Percentiles rank a stretch among this genome's conserved stretches.
Evolutionary conservation across 2,329 filamentous ascomycete species (phyloP).

Genomic region (Coniochaeta pulveracea): DNA sequence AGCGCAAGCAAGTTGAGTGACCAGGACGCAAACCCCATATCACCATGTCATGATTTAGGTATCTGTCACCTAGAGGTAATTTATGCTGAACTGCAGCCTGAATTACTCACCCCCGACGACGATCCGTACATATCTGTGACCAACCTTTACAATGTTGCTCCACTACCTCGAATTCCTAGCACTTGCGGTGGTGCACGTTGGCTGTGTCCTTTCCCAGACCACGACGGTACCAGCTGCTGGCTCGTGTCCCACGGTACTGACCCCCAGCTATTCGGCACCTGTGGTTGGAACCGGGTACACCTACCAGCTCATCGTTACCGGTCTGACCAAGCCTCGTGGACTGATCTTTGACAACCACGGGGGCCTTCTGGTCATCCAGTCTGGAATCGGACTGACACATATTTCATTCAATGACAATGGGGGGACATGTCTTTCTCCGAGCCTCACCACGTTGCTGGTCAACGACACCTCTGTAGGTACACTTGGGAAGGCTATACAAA

Average conservation of each 20-base stretch:
- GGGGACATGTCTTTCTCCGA: slow-evolving; percentile 27
- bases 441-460: slow-evolving; percentile 23
- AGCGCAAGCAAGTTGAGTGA: too few species aligned
- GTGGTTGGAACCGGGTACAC: slow-evolving; percentile 20
- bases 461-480: slow-evolving; percentile 21
- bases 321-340: slow-evolving; percentile 26
- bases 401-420: slow-evolving; percentile 28
- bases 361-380: slow-evolving; percentile 32
- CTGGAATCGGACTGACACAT: slow-evolving; percentile 27
- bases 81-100: too few species aligned
- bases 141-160: too few species aligned
- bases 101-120: too few species aligned
- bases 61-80: too few species aligned
- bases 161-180: too few species aligned
- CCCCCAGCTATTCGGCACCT: slow-evolving; percentile 15
- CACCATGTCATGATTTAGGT: too few species aligned
- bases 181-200: too few species aligned
- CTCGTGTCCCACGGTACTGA: slow-evolving; percentile 14
- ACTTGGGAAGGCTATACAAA: neutral
- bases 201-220: too few species aligned
- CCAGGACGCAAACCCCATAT: too few species aligned
- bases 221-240: slow-evolving; percentile 3
- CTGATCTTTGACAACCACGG: slow-evolving; percentile 33
- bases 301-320: slow-evolving; percentile 20
- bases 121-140: too few species aligned